phyloP scores from a whole-genome alignment of 352 stramenopile species.

The Globisporangium canariense region DNA sequence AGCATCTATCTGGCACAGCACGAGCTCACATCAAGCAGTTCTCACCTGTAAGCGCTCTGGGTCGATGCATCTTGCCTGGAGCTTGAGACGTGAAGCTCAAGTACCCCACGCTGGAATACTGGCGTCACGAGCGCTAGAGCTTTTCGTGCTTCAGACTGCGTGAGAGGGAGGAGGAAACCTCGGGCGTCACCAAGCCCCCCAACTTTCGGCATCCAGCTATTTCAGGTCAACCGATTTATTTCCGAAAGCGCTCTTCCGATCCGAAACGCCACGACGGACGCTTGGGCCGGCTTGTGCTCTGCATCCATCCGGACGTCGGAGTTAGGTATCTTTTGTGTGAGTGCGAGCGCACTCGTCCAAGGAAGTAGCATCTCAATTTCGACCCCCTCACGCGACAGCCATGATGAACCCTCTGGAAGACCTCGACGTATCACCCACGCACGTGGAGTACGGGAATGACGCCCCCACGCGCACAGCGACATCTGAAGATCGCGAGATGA shows the following conservation, averaged over 20 bases:
- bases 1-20: too few relatives aligned
- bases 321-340: background rate
- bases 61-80: conserved; percentile 16
- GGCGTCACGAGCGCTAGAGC: background rate
- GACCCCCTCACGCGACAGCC: background rate
- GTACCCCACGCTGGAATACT: too few relatives aligned
- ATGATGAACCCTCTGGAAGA: conserved; percentile 40
- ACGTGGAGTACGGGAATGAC: background rate
- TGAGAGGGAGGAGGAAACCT: background rate
- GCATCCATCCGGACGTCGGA: background rate
- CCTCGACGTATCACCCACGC: conserved; percentile 18
- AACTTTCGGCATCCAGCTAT: background rate
- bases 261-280: conserved; percentile 4
- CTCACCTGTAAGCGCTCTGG: conserved; percentile 16
- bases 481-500: conserved; percentile 28
- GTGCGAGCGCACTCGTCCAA: background rate
- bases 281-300: background rate
- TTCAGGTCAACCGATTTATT: background rate
- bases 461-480: background rate
- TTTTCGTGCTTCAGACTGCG: background rate
- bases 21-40: too few relatives aligned
- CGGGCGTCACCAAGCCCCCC: background rate
- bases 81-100: background rate
- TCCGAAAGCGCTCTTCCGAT: background rate
- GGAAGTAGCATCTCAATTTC: background rate